Evolutionary conservation across 371 early-diverging fungal genomes (phyloP).

Genomic region (Mortierella sp.): DNA sequence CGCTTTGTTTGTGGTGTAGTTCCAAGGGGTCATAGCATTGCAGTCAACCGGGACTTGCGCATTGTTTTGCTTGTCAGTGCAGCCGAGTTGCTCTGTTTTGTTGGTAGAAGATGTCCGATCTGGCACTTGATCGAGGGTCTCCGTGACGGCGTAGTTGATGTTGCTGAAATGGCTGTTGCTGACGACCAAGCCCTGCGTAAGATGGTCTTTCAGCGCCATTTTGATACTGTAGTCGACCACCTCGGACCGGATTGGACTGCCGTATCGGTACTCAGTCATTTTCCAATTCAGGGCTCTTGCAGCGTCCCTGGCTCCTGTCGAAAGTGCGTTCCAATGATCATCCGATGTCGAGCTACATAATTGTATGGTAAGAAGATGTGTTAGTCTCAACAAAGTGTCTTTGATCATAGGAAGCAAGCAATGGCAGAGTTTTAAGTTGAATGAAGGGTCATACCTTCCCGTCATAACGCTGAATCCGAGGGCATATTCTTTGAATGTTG

Average conservation of each 20-base stretch:
- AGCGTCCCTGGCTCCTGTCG: constrained; percentile 36
- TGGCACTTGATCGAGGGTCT: constrained; percentile 16
- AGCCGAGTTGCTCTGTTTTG: constrained; percentile 19
- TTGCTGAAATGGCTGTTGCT: constrained; percentile 18
- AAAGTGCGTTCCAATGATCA: constrained; percentile 20
- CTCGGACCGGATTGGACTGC: background rate
- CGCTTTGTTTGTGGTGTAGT: constrained; percentile 31
- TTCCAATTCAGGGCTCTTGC: constrained; percentile 29
- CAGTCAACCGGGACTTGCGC: constrained; percentile 4
- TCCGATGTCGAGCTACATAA: constrained; percentile 13
- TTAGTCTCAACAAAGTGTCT: background rate
- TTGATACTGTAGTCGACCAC: constrained; percentile 18
- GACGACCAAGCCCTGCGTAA: constrained; percentile 26
- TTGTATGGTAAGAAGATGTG: no score
- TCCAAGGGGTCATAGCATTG: constrained; percentile 34
- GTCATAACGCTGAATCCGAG: constrained; percentile 19
- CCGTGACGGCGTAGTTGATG: constrained; percentile 30
- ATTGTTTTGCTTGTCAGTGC: background rate
- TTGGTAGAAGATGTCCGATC: constrained; percentile 20
- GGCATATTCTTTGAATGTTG: constrained; percentile 14
- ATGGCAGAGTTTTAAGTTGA: background rate
- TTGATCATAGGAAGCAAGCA: background rate
- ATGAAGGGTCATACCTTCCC: constrained; percentile 13
- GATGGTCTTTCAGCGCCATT: constrained; percentile 17
- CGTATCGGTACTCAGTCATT: constrained; percentile 31